Evolutionary conservation across 495 filamentous ascomycete genomes (phyloP), one percentile per base, ranked within the genome.

Genomic region (Penicillium soppii): DNA sequence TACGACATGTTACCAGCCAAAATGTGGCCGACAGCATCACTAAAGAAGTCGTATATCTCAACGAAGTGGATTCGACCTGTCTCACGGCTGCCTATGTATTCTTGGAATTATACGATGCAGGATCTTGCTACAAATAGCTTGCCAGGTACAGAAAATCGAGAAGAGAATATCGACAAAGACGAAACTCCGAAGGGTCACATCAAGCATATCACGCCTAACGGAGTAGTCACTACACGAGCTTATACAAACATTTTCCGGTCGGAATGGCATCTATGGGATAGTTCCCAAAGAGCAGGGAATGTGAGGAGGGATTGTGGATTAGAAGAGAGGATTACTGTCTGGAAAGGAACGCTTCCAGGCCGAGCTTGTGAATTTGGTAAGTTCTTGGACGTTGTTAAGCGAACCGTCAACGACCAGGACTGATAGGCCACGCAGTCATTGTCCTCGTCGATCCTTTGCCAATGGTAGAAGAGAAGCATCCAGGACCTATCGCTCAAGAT

Each of bases 361-460:
- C 43, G 13, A 47, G 10, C 33, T 10, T 48, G 43, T 33, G 22
- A 52, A 16, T 33, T 57, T 41, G 43, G 54, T 57, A 12, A 45
- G 49, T 7, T 21, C 1, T 44, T 15, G 22, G 6, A 0, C 21
- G 16, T 43, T 12, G 15, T 25, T 7, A 6, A 12, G 1, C 30
- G 4, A 3, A 7, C 16, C 4, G 4, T 35, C 5, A 20, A 22
- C 12, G 20, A 2, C 8, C 19, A 4, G 6, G 44, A 37, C 23
- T 44, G 17, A 55, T 17, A 7, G 5, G 7, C 7, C 8, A 22
- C 23, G 15, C 12, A 57, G 54, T 57, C 8, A 43, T 57, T 19
- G 32, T 49, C 5, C 43, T 57, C 43, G 20, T 49, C 26, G 54
- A 57, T 32, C 54, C 54, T 25, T 35, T 57, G 17, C 54, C 54